Evolutionary conservation across 1,139 yeast genomes (phyloP).

Genomic region (Zygosaccharomyces pseudobailii): DNA sequence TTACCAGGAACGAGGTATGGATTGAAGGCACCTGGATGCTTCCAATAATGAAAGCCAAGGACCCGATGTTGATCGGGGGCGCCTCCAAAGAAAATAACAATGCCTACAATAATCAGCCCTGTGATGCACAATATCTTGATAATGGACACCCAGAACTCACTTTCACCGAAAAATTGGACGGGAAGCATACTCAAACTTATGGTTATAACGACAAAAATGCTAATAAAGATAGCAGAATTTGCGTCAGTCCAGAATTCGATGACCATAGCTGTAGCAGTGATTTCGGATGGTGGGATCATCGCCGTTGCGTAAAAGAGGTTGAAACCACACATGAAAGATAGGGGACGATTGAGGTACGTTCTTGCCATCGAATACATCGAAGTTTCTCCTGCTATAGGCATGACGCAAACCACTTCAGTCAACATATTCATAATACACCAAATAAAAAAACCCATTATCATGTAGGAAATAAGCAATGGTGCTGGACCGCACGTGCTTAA

Average conservation of each 20-base stretch:
- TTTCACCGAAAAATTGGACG: conserved; percentile 66
- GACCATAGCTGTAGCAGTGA: conserved; percentile 67
- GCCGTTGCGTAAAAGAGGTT: conserved; percentile 68
- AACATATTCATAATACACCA: conserved; percentile 65
- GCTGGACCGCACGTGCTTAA: conserved; percentile 68
- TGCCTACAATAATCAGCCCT: conserved; percentile 68
- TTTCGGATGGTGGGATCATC: conserved; percentile 63
- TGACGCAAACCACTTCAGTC: conserved; percentile 63
- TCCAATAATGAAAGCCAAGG: conserved; percentile 53
- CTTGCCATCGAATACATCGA: conserved; percentile 59
- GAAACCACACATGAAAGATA: conserved; percentile 73
- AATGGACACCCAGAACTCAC: conserved; percentile 57
- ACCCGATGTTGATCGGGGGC: conserved; percentile 56
- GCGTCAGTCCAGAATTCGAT: conserved; percentile 59
- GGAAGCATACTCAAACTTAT: conserved; percentile 50
- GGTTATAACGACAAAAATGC: conserved; percentile 55
- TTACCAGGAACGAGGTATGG: conserved; percentile 42
- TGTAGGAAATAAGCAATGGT: conserved; percentile 53
- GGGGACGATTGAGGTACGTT: conserved; percentile 56
- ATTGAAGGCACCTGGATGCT: conserved; percentile 59
- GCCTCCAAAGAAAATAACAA: conserved; percentile 65
- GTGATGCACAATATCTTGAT: conserved; percentile 58
- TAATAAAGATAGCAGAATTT: conserved; percentile 64
- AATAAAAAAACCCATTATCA: conserved; percentile 45
- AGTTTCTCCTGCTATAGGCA: conserved; percentile 67